Evolutionary conservation across 495 filamentous ascomycete species (phyloP).

Genomic region (Bathelium albidoporum): DNA sequence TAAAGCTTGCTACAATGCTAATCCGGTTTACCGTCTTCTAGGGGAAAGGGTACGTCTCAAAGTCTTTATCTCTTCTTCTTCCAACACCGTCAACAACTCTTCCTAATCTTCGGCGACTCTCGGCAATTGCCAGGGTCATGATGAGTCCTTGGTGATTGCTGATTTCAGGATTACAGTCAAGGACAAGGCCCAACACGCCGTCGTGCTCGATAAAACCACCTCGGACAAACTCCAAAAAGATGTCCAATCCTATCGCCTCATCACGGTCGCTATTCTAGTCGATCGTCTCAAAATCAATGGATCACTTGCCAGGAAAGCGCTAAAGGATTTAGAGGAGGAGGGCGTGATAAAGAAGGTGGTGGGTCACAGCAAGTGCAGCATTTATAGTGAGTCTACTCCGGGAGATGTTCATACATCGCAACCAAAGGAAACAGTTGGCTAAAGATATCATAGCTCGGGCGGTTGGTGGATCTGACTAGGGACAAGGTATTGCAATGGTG

Average conservation of each 20-base stretch:
- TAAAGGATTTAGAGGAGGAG: constrained; percentile 93
- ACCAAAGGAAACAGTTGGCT: neutral
- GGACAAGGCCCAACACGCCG: constrained; percentile 99
- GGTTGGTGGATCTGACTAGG: constrained; percentile 6
- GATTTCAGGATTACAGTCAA: constrained; percentile 58
- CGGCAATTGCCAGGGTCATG: constrained; percentile 8
- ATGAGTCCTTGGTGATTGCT: constrained; percentile 25
- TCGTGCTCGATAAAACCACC: constrained; percentile 61
- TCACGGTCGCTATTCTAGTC: constrained; percentile 97
- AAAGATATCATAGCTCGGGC: constrained; percentile 6
- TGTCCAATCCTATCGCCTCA: constrained; percentile 98
- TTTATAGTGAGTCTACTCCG: constrained; percentile 73
- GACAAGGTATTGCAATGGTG: neutral
- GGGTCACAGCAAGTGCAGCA: constrained; percentile 88
- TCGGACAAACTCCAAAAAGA: constrained; percentile 85
- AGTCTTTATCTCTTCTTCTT: constrained; percentile 2
- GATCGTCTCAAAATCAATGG: constrained; percentile 99
- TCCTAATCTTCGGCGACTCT: constrained; percentile 16
- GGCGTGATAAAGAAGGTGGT: constrained; percentile 98
- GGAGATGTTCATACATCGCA: neutral
- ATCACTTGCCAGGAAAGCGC: constrained; percentile 77
- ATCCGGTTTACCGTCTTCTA: neutral
- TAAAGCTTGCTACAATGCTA: neutral
- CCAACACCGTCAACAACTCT: constrained; percentile 21
- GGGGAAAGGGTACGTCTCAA: constrained; percentile 73